A percentile compares a stretch with the other conserved stretches of the same genome.
Evolutionary conservation across 2,329 filamentous ascomycete genomes (phyloP).

Genomic region (Phyllosticta capitalensis): DNA sequence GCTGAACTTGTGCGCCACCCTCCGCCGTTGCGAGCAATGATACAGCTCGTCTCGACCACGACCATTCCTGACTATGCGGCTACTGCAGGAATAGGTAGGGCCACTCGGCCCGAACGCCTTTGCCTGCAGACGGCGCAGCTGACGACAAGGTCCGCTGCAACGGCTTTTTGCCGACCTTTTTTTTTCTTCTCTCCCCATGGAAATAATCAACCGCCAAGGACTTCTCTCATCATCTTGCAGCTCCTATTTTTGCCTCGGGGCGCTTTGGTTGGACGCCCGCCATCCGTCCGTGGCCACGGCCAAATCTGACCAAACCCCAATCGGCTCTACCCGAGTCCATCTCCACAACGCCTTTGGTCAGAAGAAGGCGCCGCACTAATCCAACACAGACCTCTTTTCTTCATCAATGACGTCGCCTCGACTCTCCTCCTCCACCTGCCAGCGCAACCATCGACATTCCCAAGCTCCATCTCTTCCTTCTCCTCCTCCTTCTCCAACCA

Average conservation of each 20-base stretch:
- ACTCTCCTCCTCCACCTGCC: background rate
- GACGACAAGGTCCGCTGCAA: background rate
- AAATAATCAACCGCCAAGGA: background rate
- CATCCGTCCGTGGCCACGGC: no score
- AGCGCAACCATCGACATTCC: conserved; percentile 4
- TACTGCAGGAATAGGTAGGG: no score
- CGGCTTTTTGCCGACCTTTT: no score
- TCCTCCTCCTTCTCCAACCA: conserved; percentile 1
- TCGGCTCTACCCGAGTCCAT: conserved; percentile 10
- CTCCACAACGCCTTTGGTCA: conserved; percentile 8
- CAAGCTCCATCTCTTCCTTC: background rate
- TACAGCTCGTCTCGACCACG: no score
- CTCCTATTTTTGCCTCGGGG: background rate
- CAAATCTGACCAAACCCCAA: conserved; percentile 2
- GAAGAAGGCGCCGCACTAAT: background rate
- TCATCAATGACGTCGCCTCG: conserved; percentile 3
- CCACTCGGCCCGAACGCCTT: background rate
- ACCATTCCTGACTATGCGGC: no score
- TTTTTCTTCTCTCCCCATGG: no score
- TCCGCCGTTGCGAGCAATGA: no score
- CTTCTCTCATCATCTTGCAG: background rate
- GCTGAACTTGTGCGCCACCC: no score
- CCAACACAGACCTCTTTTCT: background rate
- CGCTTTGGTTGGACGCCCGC: background rate
- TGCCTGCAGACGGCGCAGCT: background rate